Percentiles rank a stretch among this genome's conserved stretches.
phyloP scores from a whole-genome alignment of 1,284 basidiomycete genomes.

The Ganoderma sinense region DNA sequence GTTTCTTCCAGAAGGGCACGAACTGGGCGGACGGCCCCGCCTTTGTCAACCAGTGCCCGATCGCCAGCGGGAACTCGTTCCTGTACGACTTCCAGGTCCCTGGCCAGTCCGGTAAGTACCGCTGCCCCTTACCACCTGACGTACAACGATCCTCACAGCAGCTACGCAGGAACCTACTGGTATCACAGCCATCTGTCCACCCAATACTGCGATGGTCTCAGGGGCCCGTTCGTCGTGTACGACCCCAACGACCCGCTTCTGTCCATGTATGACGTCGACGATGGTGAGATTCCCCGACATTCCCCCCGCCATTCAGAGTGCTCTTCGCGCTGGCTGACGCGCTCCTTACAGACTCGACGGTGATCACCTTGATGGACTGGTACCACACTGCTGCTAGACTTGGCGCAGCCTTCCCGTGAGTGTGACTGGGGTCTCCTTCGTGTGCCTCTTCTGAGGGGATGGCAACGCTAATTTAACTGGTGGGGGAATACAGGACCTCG shows the following conservation, averaged over 20 bases:
- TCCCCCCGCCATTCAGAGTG: background rate
- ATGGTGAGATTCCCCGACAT: conserved; percentile 37
- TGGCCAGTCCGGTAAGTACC: conserved; percentile 39
- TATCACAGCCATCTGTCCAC: conserved; percentile 36
- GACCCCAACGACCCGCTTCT: conserved; percentile 49
- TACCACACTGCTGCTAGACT: conserved; percentile 33
- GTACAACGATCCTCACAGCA: background rate
- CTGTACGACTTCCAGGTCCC: conserved; percentile 46
- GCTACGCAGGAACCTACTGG: conserved; percentile 28
- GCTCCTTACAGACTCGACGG: conserved; percentile 30
- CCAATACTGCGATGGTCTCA: conserved; percentile 41
- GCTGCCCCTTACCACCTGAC: conserved; percentile 21
- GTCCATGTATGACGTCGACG: conserved; percentile 50
- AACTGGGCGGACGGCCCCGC: conserved; percentile 43
- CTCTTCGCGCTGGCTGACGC: background rate
- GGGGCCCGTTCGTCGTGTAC: conserved; percentile 49
- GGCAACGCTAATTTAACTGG: too few species aligned
- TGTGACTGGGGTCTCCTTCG: too few species aligned
- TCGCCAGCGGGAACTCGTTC: conserved; percentile 52
- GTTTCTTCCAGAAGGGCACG: conserved; percentile 41
- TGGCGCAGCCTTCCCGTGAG: conserved; percentile 32
- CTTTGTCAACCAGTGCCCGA: conserved; percentile 58
- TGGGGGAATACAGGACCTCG: conserved; percentile 14
- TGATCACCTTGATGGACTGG: conserved; percentile 38
- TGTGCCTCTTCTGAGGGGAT: too few species aligned